Percentiles rank a stretch among this genome's conserved stretches.
These are phyloP conservation scores for Prunus fruticosa DNA, from an alignment of 306 rosid species.

Conservation along the genomic window DNA sequence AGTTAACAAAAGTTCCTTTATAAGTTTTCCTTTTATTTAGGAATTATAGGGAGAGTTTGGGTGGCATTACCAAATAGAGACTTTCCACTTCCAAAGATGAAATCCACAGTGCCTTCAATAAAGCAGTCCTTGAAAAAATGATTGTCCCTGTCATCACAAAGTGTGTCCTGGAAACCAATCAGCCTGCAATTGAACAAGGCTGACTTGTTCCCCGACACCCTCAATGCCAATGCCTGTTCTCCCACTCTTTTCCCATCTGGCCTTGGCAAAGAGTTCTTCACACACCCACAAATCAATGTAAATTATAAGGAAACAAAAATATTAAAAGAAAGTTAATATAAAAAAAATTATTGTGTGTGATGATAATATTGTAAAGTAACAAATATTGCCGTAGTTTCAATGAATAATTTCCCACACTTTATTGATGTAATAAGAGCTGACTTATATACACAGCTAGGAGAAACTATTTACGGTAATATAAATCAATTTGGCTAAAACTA, in stretches of 20 bases:
- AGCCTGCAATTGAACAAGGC: conserved; percentile 39
- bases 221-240: conserved; percentile 47
- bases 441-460: too few species aligned
- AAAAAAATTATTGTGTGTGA: not conserved
- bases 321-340: not conserved
- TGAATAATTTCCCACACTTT: too few species aligned
- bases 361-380: too few species aligned
- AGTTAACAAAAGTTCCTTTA: not conserved
- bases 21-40: not conserved
- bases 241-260: conserved; percentile 24
- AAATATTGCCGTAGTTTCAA: too few species aligned
- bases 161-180: conserved; percentile 45
- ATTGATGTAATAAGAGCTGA: too few species aligned
- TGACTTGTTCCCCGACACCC: conserved; percentile 34
- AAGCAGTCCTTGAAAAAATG: conserved; percentile 49
- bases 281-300: not conserved
- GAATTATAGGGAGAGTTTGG: not conserved
- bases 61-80: conserved; percentile 37
- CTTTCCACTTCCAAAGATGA: conserved; percentile 39
- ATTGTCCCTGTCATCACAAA: conserved; percentile 44
- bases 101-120: conserved; percentile 45
- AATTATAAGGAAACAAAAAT: too few species aligned
- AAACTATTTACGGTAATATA: too few species aligned
- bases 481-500: too few species aligned
- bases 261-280: conserved; percentile 42